Conservation (phyloP, 331 rosid genomes). For the Erythrophleum ivorense region DNA sequence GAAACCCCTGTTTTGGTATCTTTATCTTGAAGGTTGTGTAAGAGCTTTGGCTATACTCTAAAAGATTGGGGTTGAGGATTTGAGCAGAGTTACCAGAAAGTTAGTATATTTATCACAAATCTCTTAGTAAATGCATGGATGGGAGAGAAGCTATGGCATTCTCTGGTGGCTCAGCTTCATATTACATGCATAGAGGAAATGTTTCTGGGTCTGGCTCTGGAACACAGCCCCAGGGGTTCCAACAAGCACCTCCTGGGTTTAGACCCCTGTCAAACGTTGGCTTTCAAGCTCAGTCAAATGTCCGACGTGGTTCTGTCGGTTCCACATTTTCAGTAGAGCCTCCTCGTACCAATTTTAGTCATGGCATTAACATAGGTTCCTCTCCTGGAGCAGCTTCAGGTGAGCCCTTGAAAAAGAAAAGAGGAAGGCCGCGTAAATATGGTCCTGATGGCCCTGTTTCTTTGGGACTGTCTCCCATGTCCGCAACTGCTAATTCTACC, state of each 20-base stretch:
- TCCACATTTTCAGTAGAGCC: slow-evolving; percentile 63
- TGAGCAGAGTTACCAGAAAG: slow-evolving; percentile 36
- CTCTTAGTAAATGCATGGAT: slow-evolving; percentile 91
- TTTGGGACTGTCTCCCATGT: slow-evolving; percentile 75
- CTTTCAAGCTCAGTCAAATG: slow-evolving; percentile 65
- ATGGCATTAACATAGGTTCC: slow-evolving; percentile 51
- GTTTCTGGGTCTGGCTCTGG: slow-evolving; percentile 74
- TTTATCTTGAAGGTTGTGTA: slow-evolving; percentile 21
- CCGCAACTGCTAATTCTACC: slow-evolving; percentile 55
- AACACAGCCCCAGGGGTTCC: slow-evolving; percentile 64
- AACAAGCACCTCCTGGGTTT: slow-evolving; percentile 73
- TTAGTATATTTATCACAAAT: slow-evolving; percentile 39
- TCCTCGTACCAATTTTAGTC: slow-evolving; percentile 60
- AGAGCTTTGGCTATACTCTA: slow-evolving; percentile 4
- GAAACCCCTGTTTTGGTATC: slow-evolving; percentile 37
- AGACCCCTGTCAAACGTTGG: slow-evolving; percentile 64
- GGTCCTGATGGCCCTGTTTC: slow-evolving; percentile 84
- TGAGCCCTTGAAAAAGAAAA: slow-evolving; percentile 85
- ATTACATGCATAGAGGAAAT: slow-evolving; percentile 85
- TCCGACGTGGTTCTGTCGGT: slow-evolving; percentile 57
- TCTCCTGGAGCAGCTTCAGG: slow-evolving; percentile 59
- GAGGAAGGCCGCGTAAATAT: slow-evolving; percentile 95
- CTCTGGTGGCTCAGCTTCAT: slow-evolving; percentile 84
- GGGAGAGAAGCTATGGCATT: slow-evolving; percentile 94
- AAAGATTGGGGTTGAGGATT: slow-evolving; percentile 24